These are phyloP conservation scores for Olyra latifolia DNA, from an alignment of 176 grass and related monocot species.

Conservation along the genomic window DNA sequence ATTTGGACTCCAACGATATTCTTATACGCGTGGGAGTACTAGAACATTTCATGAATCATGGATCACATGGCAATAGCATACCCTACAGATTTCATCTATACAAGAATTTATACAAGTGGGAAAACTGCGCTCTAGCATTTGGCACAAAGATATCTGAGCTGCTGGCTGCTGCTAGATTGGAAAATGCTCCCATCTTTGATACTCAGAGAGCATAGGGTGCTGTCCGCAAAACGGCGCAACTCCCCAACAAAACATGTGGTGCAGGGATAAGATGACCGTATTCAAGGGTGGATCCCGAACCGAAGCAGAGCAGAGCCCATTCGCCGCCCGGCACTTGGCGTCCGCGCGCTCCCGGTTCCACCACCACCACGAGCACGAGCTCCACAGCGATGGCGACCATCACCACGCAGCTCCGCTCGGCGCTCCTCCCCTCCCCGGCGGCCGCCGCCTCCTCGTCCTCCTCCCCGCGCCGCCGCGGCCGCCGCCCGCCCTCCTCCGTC, in stretches of 20 bases:
- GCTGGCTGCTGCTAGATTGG: no score
- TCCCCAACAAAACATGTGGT: not conserved
- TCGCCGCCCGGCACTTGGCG: constrained; percentile 13
- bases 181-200: no score
- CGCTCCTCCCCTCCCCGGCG: constrained; percentile 41
- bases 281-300: no score
- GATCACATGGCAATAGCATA: no score
- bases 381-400: constrained; percentile 52
- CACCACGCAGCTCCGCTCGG: constrained; percentile 53
- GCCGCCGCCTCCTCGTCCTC: not conserved
- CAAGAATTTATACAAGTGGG: no score
- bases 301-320: no score
- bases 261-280: constrained; percentile 19
- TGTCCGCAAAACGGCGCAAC: not conserved
- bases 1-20: no score
- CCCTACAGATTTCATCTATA: no score
- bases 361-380: not conserved
- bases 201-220: not conserved
- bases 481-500: constrained; percentile 35
- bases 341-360: not conserved
- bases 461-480: not conserved
- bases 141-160: no score
- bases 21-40: no score
- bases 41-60: no score
- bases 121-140: no score